Percentiles rank a stretch among this genome's conserved stretches.
Evolutionary conservation across 2,329 filamentous ascomycete species (phyloP).

Genomic region (Penicillium palitans): DNA sequence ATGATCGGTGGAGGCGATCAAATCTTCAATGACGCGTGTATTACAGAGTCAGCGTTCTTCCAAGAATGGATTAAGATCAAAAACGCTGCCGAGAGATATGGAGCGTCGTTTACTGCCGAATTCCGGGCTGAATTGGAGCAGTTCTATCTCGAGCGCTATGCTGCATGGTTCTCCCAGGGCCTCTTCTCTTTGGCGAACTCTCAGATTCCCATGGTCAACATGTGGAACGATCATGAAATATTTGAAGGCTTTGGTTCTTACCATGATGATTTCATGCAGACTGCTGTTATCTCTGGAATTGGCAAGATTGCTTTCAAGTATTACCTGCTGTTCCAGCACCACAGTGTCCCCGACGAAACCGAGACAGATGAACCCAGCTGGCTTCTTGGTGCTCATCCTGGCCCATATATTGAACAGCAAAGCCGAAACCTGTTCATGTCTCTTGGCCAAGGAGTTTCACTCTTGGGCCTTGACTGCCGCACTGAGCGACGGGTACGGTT

Average conservation of each 20-base stretch:
- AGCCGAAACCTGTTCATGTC: constrained; percentile 85
- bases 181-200: constrained; percentile 88
- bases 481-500: constrained; percentile 72
- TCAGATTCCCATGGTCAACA: constrained; percentile 97
- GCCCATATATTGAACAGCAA: constrained; percentile 84
- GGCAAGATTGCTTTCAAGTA: constrained; percentile 96
- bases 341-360: constrained; percentile 78
- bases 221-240: constrained; percentile 94
- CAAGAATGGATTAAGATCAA: constrained; percentile 80
- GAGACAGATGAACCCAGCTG: constrained; percentile 86
- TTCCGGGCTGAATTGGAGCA: constrained; percentile 86
- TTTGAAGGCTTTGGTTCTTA: constrained; percentile 94
- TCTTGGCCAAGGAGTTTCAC: constrained; percentile 73
- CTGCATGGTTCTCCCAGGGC: constrained; percentile 94
- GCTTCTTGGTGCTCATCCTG: constrained; percentile 75
- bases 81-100: constrained; percentile 76
- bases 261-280: constrained; percentile 85
- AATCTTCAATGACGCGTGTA: constrained; percentile 88
- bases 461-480: constrained; percentile 85
- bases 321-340: constrained; percentile 98
- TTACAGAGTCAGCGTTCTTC: constrained; percentile 73
- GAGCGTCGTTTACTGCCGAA: constrained; percentile 71
- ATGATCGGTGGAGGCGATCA: constrained; percentile 98
- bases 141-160: constrained; percentile 87
- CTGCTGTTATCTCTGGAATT: constrained; percentile 83